Percentiles rank a stretch among this genome's conserved stretches.
These are phyloP conservation scores for Cymodocea nodosa DNA, from an alignment of 116 monocot species.

Conservation along the genomic window DNA sequence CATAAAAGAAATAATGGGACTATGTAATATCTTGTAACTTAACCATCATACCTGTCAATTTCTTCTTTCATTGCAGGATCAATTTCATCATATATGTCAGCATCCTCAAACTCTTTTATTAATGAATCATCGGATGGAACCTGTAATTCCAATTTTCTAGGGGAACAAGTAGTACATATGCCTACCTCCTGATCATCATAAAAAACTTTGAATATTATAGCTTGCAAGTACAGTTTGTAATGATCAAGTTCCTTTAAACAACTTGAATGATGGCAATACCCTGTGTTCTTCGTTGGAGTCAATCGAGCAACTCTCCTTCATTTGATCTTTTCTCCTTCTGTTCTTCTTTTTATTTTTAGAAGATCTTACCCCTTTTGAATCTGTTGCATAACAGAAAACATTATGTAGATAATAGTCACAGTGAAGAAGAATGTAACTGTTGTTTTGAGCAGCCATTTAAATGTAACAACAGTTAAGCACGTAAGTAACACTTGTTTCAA, in stretches of 20 bases:
- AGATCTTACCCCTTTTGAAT: slow-evolving; percentile 16
- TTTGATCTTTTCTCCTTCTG: slow-evolving; percentile 29
- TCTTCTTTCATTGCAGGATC: slow-evolving; percentile 56
- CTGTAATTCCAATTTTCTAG: slow-evolving; percentile 6
- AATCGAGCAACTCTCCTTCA: slow-evolving; percentile 14
- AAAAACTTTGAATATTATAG: neutral
- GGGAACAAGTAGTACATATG: slow-evolving; percentile 1
- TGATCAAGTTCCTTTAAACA: neutral
- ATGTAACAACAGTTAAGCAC: no score
- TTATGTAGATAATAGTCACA: no score
- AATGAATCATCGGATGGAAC: slow-evolving; percentile 8
- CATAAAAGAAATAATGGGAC: no score
- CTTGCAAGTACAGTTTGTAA: neutral
- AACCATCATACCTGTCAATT: slow-evolving; percentile 27
- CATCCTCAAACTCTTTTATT: slow-evolving; percentile 29
- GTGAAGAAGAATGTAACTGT: no score
- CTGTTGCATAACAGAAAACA: no score
- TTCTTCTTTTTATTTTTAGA: slow-evolving; percentile 44
- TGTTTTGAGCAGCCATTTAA: no score
- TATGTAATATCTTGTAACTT: neutral
- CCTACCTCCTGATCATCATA: slow-evolving; percentile 5
- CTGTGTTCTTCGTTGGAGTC: slow-evolving; percentile 7
- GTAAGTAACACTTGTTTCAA: no score
- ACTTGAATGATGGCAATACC: slow-evolving; percentile 8
- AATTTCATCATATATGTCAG: slow-evolving; percentile 32